Evolutionary conservation across 1,284 basidiomycete genomes (phyloP).

Genomic region (Schizophyllum amplum): DNA sequence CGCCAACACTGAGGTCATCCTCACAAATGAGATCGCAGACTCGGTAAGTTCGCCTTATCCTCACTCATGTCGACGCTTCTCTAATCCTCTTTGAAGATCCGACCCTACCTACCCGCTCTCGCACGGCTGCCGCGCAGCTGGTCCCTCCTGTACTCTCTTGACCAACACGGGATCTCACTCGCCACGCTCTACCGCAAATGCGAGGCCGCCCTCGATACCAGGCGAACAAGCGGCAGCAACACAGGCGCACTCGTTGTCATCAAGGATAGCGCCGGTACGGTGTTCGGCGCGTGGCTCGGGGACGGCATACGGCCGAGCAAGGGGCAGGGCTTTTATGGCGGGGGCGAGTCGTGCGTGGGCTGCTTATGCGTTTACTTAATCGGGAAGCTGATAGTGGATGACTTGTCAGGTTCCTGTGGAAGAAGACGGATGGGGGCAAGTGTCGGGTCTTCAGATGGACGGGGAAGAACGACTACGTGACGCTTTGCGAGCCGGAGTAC

Average conservation of each 20-base stretch:
- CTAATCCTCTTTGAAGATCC: slow-evolving; percentile 41
- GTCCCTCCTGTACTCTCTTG: slow-evolving; percentile 87
- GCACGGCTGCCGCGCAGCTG: slow-evolving; percentile 74
- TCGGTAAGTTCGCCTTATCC: slow-evolving; percentile 43
- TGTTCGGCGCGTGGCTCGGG: slow-evolving; percentile 80
- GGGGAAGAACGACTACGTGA: slow-evolving; percentile 86
- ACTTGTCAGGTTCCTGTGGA: slow-evolving; percentile 89
- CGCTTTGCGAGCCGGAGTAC: slow-evolving; percentile 73
- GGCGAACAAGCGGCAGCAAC: slow-evolving; percentile 11
- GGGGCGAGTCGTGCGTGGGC: slow-evolving; percentile 71
- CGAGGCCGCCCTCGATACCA: slow-evolving; percentile 27
- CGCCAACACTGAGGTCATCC: slow-evolving; percentile 33
- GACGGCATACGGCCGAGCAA: slow-evolving; percentile 57
- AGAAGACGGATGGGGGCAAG: slow-evolving; percentile 27
- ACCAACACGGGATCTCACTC: slow-evolving; percentile 92
- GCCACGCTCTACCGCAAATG: slow-evolving; percentile 78
- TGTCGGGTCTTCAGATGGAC: slow-evolving; percentile 80
- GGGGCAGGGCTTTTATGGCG: slow-evolving; percentile 69
- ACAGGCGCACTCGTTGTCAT: slow-evolving; percentile 33
- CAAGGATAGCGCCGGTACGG: slow-evolving; percentile 47
- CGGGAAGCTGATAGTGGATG: background rate
- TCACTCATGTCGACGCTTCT: background rate
- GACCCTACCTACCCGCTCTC: slow-evolving; percentile 70
- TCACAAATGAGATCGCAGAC: slow-evolving; percentile 49
- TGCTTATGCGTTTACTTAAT: background rate